Percentiles rank a stretch among this genome's conserved stretches.
Conservation (phyloP, 108 stramenopile species). For the Nitzschia inconspicua region DNA sequence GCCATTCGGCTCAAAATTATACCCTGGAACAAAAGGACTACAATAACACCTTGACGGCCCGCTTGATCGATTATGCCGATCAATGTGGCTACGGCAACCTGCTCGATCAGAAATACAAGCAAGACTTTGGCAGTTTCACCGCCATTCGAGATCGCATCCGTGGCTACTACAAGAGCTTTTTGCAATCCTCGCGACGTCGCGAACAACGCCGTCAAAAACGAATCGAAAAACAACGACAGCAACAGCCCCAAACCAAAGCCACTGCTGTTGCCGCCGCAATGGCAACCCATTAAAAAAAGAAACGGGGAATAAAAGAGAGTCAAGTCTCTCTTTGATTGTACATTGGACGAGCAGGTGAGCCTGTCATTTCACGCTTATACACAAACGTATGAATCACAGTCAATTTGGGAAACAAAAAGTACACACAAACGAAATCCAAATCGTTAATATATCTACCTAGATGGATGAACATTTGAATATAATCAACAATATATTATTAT, state of each 20-base stretch:
- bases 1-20: conserved; percentile 56
- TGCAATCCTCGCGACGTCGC: conserved; percentile 31
- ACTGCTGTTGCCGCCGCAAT: background rate
- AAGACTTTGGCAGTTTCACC: conserved; percentile 22
- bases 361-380: too few species aligned
- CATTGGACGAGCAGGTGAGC: too few species aligned
- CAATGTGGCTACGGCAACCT: conserved; percentile 46
- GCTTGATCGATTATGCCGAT: conserved; percentile 50
- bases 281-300: background rate
- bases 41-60: conserved; percentile 66
- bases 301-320: background rate
- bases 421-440: too few species aligned
- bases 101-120: conserved; percentile 63
- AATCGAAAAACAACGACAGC: background rate
- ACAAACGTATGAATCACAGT: too few species aligned
- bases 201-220: background rate
- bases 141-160: conserved; percentile 48
- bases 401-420: too few species aligned
- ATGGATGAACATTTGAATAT: too few species aligned
- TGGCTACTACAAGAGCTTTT: conserved; percentile 47
- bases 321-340: too few species aligned
- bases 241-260: background rate
- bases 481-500: too few species aligned
- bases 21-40: conserved; percentile 69
- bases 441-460: too few species aligned